Percentiles rank a stretch among this genome's conserved stretches.
These are phyloP conservation scores for Knoxdaviesia capensis DNA, from an alignment of 2,329 filamentous ascomycete species.

Conservation along the genomic window DNA sequence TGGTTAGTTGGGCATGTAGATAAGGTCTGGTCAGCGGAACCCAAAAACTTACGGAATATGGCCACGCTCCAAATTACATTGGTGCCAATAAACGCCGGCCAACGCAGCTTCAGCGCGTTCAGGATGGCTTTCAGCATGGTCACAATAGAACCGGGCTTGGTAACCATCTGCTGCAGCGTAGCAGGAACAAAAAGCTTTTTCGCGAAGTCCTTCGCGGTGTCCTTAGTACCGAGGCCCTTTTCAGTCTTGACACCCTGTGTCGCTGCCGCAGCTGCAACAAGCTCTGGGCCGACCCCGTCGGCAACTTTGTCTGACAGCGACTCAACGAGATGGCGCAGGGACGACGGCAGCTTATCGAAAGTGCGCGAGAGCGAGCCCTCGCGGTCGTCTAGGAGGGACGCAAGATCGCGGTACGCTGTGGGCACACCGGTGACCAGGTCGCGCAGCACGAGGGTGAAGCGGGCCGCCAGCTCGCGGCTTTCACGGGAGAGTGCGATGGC, in stretches of 20 bases:
- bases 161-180: conserved; percentile 59
- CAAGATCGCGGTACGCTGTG: conserved; percentile 83
- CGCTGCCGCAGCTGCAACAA: conserved; percentile 61
- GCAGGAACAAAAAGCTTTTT: conserved; percentile 50
- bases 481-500: conserved; percentile 72
- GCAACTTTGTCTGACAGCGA: conserved; percentile 69
- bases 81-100: conserved; percentile 78
- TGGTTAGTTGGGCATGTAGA: neutral
- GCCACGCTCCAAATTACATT: conserved; percentile 83
- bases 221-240: conserved; percentile 20
- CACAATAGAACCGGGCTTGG: conserved; percentile 71
- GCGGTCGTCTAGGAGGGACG: conserved; percentile 35
- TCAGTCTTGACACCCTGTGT: conserved; percentile 42
- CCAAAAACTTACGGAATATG: conserved; percentile 48
- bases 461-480: conserved; percentile 58
- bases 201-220: conserved; percentile 38
- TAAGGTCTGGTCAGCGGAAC: neutral
- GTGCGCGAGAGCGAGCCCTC: conserved; percentile 37
- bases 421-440: conserved; percentile 85
- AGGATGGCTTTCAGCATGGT: conserved; percentile 79
- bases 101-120: conserved; percentile 66
- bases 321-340: conserved; percentile 71
- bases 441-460: conserved; percentile 79
- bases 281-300: conserved; percentile 54
- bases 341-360: conserved; percentile 51